Evolutionary conservation across 73 alveolate species (phyloP), one percentile per base, ranked within the genome.

Genomic region (Stentor roeselii): DNA sequence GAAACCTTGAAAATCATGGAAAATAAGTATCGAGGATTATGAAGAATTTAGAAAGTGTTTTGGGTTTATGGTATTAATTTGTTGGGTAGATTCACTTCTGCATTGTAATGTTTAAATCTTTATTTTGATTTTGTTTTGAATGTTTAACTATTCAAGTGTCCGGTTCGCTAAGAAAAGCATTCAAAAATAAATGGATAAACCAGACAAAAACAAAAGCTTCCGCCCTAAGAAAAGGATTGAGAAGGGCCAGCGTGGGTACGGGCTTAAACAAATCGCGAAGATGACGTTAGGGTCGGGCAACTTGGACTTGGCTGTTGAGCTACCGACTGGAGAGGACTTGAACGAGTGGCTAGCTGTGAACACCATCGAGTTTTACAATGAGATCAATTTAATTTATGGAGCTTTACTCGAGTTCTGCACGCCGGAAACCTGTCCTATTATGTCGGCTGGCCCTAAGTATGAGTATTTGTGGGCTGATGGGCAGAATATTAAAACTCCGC

Each of bases 291-390:
- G 99, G 3, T 86, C 96, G n/a, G 99, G 99, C 15, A 95, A 95
- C 86, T 93, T 97, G 96, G 95, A 92, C 83, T 85, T 95, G 37
- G 99, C 99, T 60, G 99, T 97, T 0, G 99, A 97, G 84, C 83
- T 97, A 37, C 99, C 99, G 41, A 95, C 96, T 58, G 99, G 99
- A 6, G 99, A 97, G 86, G 99, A 97, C 78, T 93, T 95, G 60
- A 97, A 97, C 83, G 99, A 97, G 89, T 97, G 99, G 99, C 92
- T 97, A 82, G 99, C 99, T 60, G 99, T 97, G 21, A 97, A 97
- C 84, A 97, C 99, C 37, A 97, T 97, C 32, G 99, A 96, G 88
- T 95, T 97, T 91, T 95, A 95, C 87, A 94, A 94, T 83, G 98
- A 94, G 78, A 94, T 94, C n/a, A n/a, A n/a, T n/a, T n/a, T n/a